A percentile compares a stretch with the other conserved stretches of the same genome.
Evolutionary conservation across 495 filamentous ascomycete species (phyloP).

Genomic region (Elasticomyces elasticus): DNA sequence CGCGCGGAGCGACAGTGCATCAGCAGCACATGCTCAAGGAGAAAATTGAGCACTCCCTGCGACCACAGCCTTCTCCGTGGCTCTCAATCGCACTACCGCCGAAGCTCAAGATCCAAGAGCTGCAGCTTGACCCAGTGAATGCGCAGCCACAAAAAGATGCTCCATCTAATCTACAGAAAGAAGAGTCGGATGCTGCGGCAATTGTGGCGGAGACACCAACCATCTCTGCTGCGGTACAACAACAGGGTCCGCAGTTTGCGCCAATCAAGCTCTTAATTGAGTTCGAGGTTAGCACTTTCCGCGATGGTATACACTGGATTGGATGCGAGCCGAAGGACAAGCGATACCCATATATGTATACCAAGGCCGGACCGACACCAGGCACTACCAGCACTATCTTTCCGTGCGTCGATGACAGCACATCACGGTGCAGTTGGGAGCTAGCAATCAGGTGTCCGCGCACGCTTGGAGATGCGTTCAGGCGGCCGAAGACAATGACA

Average conservation of each 20-base stretch:
- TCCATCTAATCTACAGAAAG: constrained; percentile 8
- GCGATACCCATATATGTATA: constrained; percentile 85
- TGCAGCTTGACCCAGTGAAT: constrained; percentile 27
- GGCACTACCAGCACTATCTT: constrained; percentile 73
- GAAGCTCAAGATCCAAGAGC: constrained; percentile 54
- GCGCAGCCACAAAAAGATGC: constrained; percentile 14
- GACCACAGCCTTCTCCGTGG: constrained; percentile 49
- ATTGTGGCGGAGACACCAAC: constrained; percentile 15
- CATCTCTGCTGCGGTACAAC: constrained; percentile 20
- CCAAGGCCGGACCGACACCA: constrained; percentile 64
- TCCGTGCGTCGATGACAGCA: constrained; percentile 78
- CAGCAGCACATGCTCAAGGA: constrained; percentile 66
- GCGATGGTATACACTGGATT: constrained; percentile 85
- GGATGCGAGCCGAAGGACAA: constrained; percentile 66
- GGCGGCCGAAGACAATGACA: constrained; percentile 12
- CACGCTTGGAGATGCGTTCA: constrained; percentile 74
- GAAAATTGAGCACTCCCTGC: constrained; percentile 53
- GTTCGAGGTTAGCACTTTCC: constrained; percentile 59
- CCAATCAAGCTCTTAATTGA: constrained; percentile 57
- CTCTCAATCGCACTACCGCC: constrained; percentile 56
- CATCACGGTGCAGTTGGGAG: constrained; percentile 74
- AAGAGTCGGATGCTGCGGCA: constrained; percentile 20
- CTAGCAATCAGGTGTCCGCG: constrained; percentile 74
- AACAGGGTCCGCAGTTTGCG: constrained; percentile 39
- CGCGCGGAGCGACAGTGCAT: constrained; percentile 51